Base-by-base conservation (phyloP, 2,329 filamentous ascomycete species). In the Paecilomyces dactylethromorphus region DNA sequence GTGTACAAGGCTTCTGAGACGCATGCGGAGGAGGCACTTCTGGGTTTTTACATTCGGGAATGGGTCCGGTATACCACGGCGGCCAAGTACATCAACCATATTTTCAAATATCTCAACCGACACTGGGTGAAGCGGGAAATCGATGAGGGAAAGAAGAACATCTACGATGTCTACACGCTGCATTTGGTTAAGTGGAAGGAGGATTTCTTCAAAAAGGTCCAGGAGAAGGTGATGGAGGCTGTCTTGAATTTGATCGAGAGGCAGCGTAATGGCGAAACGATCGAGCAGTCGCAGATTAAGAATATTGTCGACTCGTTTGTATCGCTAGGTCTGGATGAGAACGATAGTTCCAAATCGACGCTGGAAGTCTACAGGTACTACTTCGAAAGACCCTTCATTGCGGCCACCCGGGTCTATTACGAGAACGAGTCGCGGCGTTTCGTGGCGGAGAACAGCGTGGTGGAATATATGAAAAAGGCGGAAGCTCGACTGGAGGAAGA, bases 401-500 rank as follows among this genome's bases (percentile, higher is more conserved):
- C 83, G 5, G 91, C 92, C 2, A 99, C 94, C 10, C 86, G 84
- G 66, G 78, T 82, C 31, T 99, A 96, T 78, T 99, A 99, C 74
- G 83, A 91, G 66, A 87, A 89, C 53, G 95, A 99, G 74, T 97
- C 94, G 21, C 91, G 91, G 68, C 89, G 92, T 63, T 99, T 99
- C 71, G 86, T 99, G 33, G 90, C 92, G 11, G 93, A 97, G 74
- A 99, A 99, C 73, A 96, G 90, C 63, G 92, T 99, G 3, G 92
- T 99, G 33, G 94, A 99, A 71, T 99, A 97, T 78, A 97, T 99
- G 94, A 97, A 97, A 82, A 99, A 99, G 83, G 95, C 94, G 0
- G 93, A 97, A 77, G 78, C 86, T 50, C 87, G 94, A 32, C 78
- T 99, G 61, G 86, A 91, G 7, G 94, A 99, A 75, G 94, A 99